Evolutionary conservation across 2,329 filamentous ascomycete species (phyloP).

Genomic region (Talaromyces atroroseus): DNA sequence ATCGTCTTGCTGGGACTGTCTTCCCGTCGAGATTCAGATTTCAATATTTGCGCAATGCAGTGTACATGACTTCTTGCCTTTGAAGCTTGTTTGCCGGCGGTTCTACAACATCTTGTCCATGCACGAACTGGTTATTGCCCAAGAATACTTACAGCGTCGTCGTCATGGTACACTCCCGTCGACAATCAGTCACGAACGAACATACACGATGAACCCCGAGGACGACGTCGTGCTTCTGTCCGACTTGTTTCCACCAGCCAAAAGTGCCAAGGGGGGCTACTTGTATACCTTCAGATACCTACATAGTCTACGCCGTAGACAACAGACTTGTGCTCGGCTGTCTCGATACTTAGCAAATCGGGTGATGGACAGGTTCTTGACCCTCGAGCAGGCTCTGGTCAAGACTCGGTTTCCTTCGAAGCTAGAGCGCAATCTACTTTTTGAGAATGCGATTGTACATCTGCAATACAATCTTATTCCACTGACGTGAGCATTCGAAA

Average conservation of each 20-base stretch:
- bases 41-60: constrained; percentile 37
- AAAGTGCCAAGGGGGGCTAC: constrained; percentile 31
- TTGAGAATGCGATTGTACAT: constrained; percentile 28
- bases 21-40: constrained; percentile 39
- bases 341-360: constrained; percentile 39
- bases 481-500: constrained; percentile 30
- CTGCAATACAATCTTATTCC: constrained; percentile 38
- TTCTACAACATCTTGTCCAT: constrained; percentile 32
- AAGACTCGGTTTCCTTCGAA: constrained; percentile 30
- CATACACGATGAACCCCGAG: constrained; percentile 37
- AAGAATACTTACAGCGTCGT: constrained; percentile 36
- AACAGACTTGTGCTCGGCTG: constrained; percentile 35
- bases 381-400: constrained; percentile 26
- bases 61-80: constrained; percentile 29
- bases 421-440: constrained; percentile 28
- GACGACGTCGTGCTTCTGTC: constrained; percentile 41
- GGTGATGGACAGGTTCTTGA: constrained; percentile 35
- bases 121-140: constrained; percentile 37
- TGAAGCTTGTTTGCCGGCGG: constrained; percentile 36
- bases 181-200: constrained; percentile 29
- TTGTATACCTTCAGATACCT: constrained; percentile 40
- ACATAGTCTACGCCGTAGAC: constrained; percentile 31
- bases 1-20: constrained; percentile 33
- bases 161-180: constrained; percentile 40
- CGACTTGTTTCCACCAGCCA: constrained; percentile 37